Conservation (phyloP, 2,329 filamentous ascomycete genomes). For the Raffaelea ambrosiae region DNA sequence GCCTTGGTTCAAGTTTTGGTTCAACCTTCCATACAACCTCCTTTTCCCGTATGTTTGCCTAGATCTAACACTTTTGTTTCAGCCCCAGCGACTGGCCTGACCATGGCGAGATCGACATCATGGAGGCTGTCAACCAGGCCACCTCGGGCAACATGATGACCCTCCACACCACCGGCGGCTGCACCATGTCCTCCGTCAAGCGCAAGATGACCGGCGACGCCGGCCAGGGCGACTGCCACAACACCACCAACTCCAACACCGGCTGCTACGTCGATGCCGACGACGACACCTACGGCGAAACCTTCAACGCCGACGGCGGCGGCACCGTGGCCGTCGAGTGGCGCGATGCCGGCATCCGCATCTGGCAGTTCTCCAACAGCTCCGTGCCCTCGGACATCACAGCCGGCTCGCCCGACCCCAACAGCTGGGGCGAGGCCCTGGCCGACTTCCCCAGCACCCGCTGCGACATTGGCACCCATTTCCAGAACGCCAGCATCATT, state of each 20-base stretch:
- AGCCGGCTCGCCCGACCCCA: constrained; percentile 44
- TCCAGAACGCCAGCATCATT: constrained; percentile 58
- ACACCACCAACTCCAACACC: constrained; percentile 32
- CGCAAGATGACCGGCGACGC: constrained; percentile 42
- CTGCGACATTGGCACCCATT: constrained; percentile 51
- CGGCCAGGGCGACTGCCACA: constrained; percentile 38
- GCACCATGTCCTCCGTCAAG: constrained; percentile 42
- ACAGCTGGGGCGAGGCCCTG: constrained; percentile 50
- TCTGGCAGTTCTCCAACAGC: constrained; percentile 49
- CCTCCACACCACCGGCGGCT: constrained; percentile 46
- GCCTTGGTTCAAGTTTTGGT: too few species aligned
- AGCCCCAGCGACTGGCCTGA: constrained; percentile 45
- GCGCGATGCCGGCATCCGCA: constrained; percentile 50
- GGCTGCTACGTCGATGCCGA: constrained; percentile 46
- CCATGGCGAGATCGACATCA: constrained; percentile 36
- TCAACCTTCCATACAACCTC: too few species aligned
- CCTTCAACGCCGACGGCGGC: constrained; percentile 45
- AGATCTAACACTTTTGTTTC: constrained; percentile 17
- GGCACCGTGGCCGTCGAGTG: constrained; percentile 55
- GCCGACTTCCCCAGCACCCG: constrained; percentile 58
- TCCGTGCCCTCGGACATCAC: constrained; percentile 44
- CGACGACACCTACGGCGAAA: constrained; percentile 36
- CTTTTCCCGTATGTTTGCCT: neutral
- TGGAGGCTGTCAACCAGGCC: constrained; percentile 33
- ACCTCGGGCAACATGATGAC: constrained; percentile 49